Conservation (phyloP, 441 rosid species). For the Populus hybrid region DNA sequence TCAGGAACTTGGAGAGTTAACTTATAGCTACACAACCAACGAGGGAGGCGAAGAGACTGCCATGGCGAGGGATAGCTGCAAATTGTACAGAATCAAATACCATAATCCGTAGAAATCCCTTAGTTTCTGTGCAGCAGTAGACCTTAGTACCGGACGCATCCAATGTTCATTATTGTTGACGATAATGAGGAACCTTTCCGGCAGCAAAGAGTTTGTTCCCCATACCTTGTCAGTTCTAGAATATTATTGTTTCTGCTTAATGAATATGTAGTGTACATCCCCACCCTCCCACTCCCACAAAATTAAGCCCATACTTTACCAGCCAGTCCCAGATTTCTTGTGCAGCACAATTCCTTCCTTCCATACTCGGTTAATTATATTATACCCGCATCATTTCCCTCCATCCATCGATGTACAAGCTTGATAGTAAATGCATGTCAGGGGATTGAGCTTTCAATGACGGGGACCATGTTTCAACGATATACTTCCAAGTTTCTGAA, state of each 20-base stretch:
- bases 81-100: background rate
- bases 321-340: background rate
- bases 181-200: background rate
- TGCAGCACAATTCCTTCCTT: background rate
- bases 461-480: too few species aligned
- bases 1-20: background rate
- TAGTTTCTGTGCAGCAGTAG: background rate
- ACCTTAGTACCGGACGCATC: background rate
- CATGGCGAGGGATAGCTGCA: background rate
- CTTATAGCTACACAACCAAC: background rate
- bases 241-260: background rate
- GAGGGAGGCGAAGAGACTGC: background rate
- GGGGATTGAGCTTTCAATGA: background rate
- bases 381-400: too few species aligned
- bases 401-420: background rate
- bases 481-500: background rate
- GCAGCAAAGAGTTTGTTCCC: background rate
- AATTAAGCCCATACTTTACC: background rate
- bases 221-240: background rate
- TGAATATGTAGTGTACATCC: background rate
- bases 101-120: background rate
- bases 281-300: background rate
- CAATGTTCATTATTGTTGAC: conserved; percentile 4
- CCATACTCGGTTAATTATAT: too few species aligned
- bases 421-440: background rate